Evolutionary conservation across 2,329 filamentous ascomycete species (phyloP).

Genomic region (Colletotrichum falcatum): DNA sequence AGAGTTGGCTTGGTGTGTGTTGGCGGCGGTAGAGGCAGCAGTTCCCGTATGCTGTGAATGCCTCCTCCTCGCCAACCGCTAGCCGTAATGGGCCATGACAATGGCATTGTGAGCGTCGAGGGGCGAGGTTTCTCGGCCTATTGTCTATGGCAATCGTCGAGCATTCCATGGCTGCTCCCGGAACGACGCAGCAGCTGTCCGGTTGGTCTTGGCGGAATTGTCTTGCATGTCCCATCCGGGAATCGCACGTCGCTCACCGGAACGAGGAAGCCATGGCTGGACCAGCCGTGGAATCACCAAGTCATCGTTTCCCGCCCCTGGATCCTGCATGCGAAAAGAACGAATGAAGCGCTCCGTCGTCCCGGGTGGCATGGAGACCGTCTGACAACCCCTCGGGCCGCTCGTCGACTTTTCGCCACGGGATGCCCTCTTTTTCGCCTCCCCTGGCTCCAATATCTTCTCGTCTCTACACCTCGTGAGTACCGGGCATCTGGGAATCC

Average conservation of each 20-base stretch:
- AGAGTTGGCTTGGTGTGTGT: not conserved
- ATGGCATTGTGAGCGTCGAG: conserved; percentile 24
- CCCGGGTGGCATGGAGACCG: conserved; percentile 2
- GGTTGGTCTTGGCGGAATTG: conserved; percentile 30
- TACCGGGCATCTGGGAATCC: not conserved
- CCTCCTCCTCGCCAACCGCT: not conserved
- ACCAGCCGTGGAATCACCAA: conserved; percentile 20
- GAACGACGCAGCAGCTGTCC: conserved; percentile 14
- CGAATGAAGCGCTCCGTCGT: not conserved
- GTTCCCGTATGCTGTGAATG: not conserved
- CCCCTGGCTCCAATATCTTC: not conserved
- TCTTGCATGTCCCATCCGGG: conserved; percentile 15
- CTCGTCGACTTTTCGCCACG: conserved; percentile 24
- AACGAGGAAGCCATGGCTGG: conserved; percentile 30
- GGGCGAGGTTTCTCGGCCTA: not conserved
- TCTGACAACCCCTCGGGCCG: conserved; percentile 23
- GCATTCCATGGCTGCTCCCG: not conserved
- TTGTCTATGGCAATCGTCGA: not conserved
- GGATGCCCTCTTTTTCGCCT: not conserved
- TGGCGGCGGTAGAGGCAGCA: not conserved
- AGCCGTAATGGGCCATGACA: conserved; percentile 3
- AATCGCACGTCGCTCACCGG: conserved; percentile 5
- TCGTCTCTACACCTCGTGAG: conserved; percentile 12
- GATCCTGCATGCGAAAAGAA: conserved; percentile 27
- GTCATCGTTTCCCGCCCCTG: not conserved